Base-by-base conservation (phyloP, 352 stramenopile genomes). In the Hyphochytrium catenoides region DNA sequence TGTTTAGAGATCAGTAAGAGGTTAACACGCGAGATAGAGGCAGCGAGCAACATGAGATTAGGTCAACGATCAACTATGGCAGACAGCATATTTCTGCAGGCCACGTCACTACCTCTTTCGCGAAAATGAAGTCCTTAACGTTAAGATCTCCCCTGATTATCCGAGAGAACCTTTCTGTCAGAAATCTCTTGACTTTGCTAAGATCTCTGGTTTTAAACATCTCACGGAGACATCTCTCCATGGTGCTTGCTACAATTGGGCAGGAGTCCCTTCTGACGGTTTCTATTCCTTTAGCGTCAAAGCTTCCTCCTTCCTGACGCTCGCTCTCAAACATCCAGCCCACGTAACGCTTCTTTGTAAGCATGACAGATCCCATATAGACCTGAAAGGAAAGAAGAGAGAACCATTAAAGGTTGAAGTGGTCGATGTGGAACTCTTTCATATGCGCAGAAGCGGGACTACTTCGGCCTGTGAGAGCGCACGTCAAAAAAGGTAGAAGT, bases 311-410 rank as follows among this genome's bases (percentile, higher is more conserved):
- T 17, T 49, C 23, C 47, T 81, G 57, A 1, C 29, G 49, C 18
- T 49, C 38, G 25, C 48, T 52, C 39, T 91, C 76, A 44, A 71
- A 89, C 24, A 77, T 85, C 44, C 62, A 54, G 2, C 79, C 77
- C 11, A 79, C 71, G 36, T 95, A 95, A 3, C 81, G 66, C 50
- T 95, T 95, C 50, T 95, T 95, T n/a, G 74, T 87, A 3, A 91
- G 72, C 1, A 94, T 52, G 16, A 93, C 55, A 31, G 59, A 88
- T 1, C 74, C 72, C 44, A 82, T 68, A 49, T 94, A 93, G 15
- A 95, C 74, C 53, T 95, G n/a, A n/a, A n/a, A n/a, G n/a, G n/a
- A n/a, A n/a, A n/a, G n/a, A n/a, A n/a, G n/a, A n/a, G n/a, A n/a
- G n/a, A n/a, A n/a, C n/a, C n/a, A n/a, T n/a, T n/a, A n/a, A n/a